Conservation (phyloP, 208 protist genomes). For the Naegleria lovaniensis region DNA sequence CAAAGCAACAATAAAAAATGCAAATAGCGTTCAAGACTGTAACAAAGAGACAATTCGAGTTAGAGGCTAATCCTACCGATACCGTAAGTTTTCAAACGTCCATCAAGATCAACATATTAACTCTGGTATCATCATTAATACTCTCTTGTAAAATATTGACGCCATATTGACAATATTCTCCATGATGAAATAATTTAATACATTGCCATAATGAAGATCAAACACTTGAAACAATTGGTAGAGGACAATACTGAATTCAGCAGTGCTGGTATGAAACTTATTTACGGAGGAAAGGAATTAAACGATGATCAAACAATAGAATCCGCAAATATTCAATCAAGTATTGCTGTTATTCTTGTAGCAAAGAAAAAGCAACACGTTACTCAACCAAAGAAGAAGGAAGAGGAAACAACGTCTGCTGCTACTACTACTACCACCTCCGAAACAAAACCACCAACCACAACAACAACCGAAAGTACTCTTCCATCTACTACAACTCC, state of each 20-base stretch:
- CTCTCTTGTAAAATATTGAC: no score
- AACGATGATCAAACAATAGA: background rate
- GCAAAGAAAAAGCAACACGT: conserved; percentile 13
- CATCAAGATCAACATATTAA: background rate
- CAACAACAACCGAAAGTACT: background rate
- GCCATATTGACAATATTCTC: no score
- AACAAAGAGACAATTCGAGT: background rate
- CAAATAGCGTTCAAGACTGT: background rate
- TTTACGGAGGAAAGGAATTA: conserved; percentile 19
- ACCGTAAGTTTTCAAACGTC: background rate
- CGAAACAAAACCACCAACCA: background rate
- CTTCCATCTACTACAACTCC: background rate
- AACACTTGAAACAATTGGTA: background rate
- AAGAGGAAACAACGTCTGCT: background rate
- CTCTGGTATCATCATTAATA: background rate
- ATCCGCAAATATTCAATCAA: background rate
- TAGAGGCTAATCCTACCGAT: background rate
- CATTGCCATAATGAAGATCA: background rate
- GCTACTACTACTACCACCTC: background rate
- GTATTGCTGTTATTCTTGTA: background rate
- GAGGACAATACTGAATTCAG: background rate
- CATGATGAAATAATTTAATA: no score
- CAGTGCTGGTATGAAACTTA: background rate
- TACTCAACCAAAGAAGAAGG: background rate
- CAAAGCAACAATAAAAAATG: conserved; percentile 14